Evolutionary conservation across 2,329 filamentous ascomycete species (phyloP).

Genomic region (Cercospora sesami): DNA sequence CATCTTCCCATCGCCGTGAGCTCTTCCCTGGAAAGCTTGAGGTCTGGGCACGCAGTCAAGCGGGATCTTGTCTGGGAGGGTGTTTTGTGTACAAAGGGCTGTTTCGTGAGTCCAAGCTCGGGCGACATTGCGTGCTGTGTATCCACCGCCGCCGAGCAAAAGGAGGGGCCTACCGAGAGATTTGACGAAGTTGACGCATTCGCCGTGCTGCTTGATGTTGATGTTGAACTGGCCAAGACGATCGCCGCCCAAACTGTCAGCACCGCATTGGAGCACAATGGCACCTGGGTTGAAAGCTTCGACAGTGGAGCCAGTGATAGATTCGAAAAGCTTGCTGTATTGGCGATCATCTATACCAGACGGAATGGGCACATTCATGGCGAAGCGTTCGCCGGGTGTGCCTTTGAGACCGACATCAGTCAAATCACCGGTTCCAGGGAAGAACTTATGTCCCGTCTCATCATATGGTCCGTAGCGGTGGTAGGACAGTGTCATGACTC

Average conservation of each 20-base stretch:
- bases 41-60: slow-evolving; percentile 74
- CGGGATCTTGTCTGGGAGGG: slow-evolving; percentile 72
- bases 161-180: slow-evolving; percentile 76
- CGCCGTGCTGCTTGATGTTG: slow-evolving; percentile 90
- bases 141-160: slow-evolving; percentile 90
- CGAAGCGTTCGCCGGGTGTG: slow-evolving; percentile 72
- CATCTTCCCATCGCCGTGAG: slow-evolving; percentile 67
- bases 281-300: slow-evolving; percentile 83
- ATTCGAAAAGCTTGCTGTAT: slow-evolving; percentile 82
- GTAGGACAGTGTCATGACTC: slow-evolving; percentile 90
- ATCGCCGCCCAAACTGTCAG: slow-evolving; percentile 91
- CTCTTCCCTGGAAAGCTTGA: slow-evolving; percentile 76
- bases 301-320: slow-evolving; percentile 74
- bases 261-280: slow-evolving; percentile 93
- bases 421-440: slow-evolving; percentile 67
- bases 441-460: slow-evolving; percentile 52
- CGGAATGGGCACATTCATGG: slow-evolving; percentile 68
- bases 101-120: slow-evolving; percentile 97
- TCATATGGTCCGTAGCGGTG: slow-evolving; percentile 92
- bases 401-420: slow-evolving; percentile 67
- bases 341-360: slow-evolving; percentile 70
- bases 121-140: slow-evolving; percentile 94
- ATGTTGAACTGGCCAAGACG: slow-evolving; percentile 94
- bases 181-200: slow-evolving; percentile 88
- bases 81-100: slow-evolving; percentile 76